These are phyloP conservation scores for Diplodia corticola DNA, from an alignment of 2,329 filamentous ascomycete species.

Conservation along the genomic window DNA sequence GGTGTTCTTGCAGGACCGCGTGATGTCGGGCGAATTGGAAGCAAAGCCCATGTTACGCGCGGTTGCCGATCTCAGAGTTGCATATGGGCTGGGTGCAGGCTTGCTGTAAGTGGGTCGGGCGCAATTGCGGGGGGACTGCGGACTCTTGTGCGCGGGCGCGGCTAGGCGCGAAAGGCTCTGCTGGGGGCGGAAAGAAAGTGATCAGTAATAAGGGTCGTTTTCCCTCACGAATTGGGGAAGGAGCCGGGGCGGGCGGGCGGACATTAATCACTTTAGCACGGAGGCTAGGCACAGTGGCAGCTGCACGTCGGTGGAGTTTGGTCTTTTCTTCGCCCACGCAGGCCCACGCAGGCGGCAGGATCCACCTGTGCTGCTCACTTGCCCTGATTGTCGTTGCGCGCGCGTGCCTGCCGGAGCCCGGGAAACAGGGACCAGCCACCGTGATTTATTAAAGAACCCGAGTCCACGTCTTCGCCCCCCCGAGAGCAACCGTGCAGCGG, in stretches of 20 bases:
- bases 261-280: neutral
- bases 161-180: too few species aligned
- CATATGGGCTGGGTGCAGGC: neutral
- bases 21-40: neutral
- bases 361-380: neutral
- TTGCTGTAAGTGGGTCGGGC: neutral
- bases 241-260: too few species aligned
- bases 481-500: neutral
- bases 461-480: neutral
- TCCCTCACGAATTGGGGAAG: neutral
- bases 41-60: neutral
- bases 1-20: neutral
- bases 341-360: neutral
- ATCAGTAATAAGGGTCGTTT: neutral
- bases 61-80: neutral
- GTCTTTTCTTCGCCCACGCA: too few species aligned
- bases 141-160: neutral
- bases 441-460: neutral
- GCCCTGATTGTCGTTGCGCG: neutral
- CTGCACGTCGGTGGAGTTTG: neutral
- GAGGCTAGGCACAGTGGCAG: neutral
- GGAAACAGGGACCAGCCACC: neutral
- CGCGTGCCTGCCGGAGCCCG: neutral
- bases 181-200: neutral
- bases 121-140: neutral